Conservation (phyloP, 345 rosid species). For the thale cress (Arabidopsis thaliana) region DNA sequence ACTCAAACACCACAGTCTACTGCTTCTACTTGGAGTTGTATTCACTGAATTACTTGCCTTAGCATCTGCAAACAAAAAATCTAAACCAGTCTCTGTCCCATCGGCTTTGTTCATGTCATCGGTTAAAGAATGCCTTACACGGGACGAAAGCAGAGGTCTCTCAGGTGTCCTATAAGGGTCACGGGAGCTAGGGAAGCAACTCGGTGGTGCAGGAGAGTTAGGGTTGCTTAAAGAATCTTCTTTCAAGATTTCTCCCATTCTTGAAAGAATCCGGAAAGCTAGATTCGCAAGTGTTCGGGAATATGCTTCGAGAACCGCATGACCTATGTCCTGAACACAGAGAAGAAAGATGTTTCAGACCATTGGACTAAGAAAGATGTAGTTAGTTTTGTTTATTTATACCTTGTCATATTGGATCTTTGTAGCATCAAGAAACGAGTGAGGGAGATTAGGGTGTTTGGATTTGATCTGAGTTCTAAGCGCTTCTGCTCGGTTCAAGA, state of each 20-base stretch:
- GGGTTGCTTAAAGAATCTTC: conserved; percentile 75
- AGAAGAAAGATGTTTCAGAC: conserved; percentile 11
- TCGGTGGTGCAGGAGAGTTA: conserved; percentile 57
- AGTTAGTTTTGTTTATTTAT: conserved; percentile 11
- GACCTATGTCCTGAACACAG: conserved; percentile 77
- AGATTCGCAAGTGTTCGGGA: conserved; percentile 78
- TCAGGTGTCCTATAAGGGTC: conserved; percentile 40
- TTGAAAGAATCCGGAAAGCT: conserved; percentile 73
- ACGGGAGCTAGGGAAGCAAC: conserved; percentile 54
- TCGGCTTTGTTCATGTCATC: conserved; percentile 57
- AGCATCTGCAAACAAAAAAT: conserved; percentile 44
- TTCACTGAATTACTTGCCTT: conserved; percentile 53
- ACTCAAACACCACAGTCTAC: conserved; percentile 62
- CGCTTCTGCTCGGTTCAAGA: conserved; percentile 65
- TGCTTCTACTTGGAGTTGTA: conserved; percentile 62
- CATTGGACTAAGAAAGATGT: background rate
- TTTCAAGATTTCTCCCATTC: conserved; percentile 79
- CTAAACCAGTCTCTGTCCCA: conserved; percentile 47
- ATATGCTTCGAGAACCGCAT: conserved; percentile 79
- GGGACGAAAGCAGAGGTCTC: conserved; percentile 47
- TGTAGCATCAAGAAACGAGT: conserved; percentile 78
- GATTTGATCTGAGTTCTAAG: conserved; percentile 61
- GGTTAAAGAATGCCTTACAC: conserved; percentile 54
- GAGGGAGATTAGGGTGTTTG: conserved; percentile 80
- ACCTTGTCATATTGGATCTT: conserved; percentile 96